Evolutionary conservation across 805 yeast genomes (phyloP), one percentile per base, ranked within the genome.

Genomic region (Diddensiella caesifluorescens): DNA sequence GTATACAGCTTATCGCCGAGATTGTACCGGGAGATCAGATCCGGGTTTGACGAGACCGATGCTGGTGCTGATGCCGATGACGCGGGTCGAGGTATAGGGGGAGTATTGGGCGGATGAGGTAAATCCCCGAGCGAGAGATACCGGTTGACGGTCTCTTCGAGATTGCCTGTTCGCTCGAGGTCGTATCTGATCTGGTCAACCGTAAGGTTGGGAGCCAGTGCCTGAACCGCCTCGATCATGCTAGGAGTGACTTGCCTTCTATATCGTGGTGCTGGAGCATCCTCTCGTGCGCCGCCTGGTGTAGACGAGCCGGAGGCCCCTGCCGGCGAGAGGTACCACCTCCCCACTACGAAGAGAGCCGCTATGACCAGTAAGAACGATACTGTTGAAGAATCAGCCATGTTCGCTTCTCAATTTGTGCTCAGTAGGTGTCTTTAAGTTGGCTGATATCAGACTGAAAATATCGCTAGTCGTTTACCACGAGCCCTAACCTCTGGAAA

Each of bases 181-280:
- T 83, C 95, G 47, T 70, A 69, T 47, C 79, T 69, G 47, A 92
- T 86, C 57, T 84, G 94, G 5, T 74, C 83, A 3, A 64, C 71
- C 1, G 83, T 69, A 23, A 85, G 64, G 16, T 69, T 68, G 3
- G 97, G 96, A 0, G 88, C 95, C 42, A 90, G 69, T 31, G 87
- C 78, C 52, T 79, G 83, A 2, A 90, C 96, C 0, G 84, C 80
- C 49, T 83, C 92, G 33, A 90, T 70, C 97, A 90, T 90, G 35
- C 48, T 60, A 10, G 56, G 57, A 7, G 62, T 62, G 13, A 65
- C 65, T 5, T 55, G 54, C 3, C 68, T 52, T 35, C 53, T 34
- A 9, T 37, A 26, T 20, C 19, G 23, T 22, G 35, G 13, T 21
- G 3, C 26, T 22, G 34, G 22, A 13, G 3, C 39, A 19, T 27